Evolutionary conservation across 2,329 filamentous ascomycete genomes (phyloP), one percentile per base, ranked within the genome.

Genomic region (Paecilomyces fulvus): DNA sequence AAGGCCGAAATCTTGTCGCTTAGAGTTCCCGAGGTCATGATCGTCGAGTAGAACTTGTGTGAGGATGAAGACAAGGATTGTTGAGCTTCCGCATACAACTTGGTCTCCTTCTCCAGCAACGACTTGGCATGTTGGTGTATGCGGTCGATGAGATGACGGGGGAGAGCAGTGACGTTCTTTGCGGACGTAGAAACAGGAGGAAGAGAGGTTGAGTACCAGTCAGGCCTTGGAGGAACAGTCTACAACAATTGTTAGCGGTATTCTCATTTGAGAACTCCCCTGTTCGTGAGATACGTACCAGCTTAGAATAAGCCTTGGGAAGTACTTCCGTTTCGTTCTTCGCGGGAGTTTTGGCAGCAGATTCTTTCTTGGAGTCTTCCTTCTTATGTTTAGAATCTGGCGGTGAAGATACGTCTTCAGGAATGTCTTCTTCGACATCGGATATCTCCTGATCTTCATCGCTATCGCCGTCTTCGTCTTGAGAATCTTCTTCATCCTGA

Each of bases 1-100:
- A 99, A 79, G 3, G 94, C 95, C 2, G 94, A 99, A 49, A 97
- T 88, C 72, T 96, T 97, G 72, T 99, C 94, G 56, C 91, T 95
- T 64, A 97, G 83, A 9, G 95, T 99, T 79, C 94, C 94, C 1
- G 92, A 95, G 9, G 90, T 80, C 89, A 97, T 96, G 70, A 99
- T 96, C 17, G 91, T 95, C 1, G 92, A 90, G 79, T 97, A 86
- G 78, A 99, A 99, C 71, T 92, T 95, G 73, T 95, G 89, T 46
- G 92, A 92, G 2, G 92, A 94, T 25, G 90, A 90, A 53, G 89
- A 84, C 6, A 89, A 84, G 56, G 88, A 77, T 63, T 90, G 80
- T 62, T 90, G 82, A 46, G 81, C 86, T 25, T 84, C 83, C 55
- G 81, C 80, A 74, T 96, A 99, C 51, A 83, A 79, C 46, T 83